Evolutionary conservation across 306 rosid species (phyloP), one percentile per base, ranked within the genome.

Genomic region (Trifolium pratense): DNA sequence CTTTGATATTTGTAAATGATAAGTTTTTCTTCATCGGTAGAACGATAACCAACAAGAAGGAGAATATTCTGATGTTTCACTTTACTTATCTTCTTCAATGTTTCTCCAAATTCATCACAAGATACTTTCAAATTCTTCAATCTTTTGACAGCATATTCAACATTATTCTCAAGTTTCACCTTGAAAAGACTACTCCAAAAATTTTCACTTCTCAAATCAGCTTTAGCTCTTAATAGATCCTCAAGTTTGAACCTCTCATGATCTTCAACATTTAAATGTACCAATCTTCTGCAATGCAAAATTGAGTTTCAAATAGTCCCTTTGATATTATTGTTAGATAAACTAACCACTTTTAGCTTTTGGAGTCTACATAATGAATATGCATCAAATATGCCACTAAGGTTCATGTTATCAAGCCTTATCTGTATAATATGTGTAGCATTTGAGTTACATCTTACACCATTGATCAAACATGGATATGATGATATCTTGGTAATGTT

Each of bases 41-140:
- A 84, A 43, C 77, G 77, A 51, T 84, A 90, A 74, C 86, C 95
- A 67, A 86, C 84, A 49, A 86, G 83, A 17, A 90, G 90, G 9
- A 92, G 88, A 46, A 90, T 84, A 79, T 92, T 92, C 5, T 82
- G 85, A 82, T 88, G 96, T 53, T 80, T 87, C 78, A 87, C 58
- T 21, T 66, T 75, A 51, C 88, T 87, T 34, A 88, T 83, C 70
- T 68, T 80, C 51, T 48, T 90, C 74, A 92, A 74, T 14, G 80
- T 86, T 71, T 80, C 78, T 3, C 74, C 75, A 87, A 90, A 92
- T 25, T 87, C 96, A 9, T 83, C 85, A 62, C 78, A 65, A 26
- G 92, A 82, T 0, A 87, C 86, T 68, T 82, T 88, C 79, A 90
- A 37, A 67, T 86, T 88, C 92, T 85, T 92, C 71, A 92, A 64